Evolutionary conservation across 129 eudicot genomes (phyloP).

Genomic region (Sambucus nigra): DNA sequence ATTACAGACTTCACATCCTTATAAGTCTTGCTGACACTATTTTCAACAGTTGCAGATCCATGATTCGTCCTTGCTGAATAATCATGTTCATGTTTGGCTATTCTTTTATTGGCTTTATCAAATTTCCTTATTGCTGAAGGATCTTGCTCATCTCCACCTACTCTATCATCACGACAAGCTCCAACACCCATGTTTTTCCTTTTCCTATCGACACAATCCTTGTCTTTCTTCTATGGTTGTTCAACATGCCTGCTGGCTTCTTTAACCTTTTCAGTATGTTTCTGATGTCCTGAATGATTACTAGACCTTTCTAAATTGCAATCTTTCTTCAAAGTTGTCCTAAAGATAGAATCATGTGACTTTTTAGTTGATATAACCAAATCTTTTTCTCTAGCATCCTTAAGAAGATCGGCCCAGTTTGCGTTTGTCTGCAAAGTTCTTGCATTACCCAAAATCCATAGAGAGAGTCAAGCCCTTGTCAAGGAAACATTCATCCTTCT

Average conservation of each 20-base stretch:
- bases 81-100: slow-evolving; percentile 17
- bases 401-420: slow-evolving; percentile 86
- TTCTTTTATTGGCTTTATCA: slow-evolving; percentile 23
- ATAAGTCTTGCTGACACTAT: slow-evolving; percentile 7
- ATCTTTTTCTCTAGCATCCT: slow-evolving; percentile 58
- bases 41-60: slow-evolving; percentile 18
- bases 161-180: slow-evolving; percentile 2
- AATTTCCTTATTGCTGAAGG: slow-evolving; percentile 12
- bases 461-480: slow-evolving; percentile 81
- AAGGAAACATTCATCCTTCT: slow-evolving; percentile 99
- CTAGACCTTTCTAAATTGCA: too few species aligned
- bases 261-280: slow-evolving; percentile 23
- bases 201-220: slow-evolving; percentile 24
- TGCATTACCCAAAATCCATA: slow-evolving; percentile 89
- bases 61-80: slow-evolving; percentile 20
- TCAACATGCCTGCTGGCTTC: slow-evolving; percentile 27
- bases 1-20: slow-evolving; percentile 16
- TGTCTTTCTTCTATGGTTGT: slow-evolving; percentile 16
- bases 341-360: slow-evolving; percentile 50
- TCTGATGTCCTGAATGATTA: slow-evolving; percentile 15
- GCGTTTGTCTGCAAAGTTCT: slow-evolving; percentile 64
- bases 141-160: slow-evolving; percentile 3
- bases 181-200: slow-evolving; percentile 24
- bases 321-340: slow-evolving; percentile 13
- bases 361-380: slow-evolving; percentile 44